These are phyloP conservation scores for Penicillium sp. DNA, from an alignment of 2,329 filamentous ascomycete genomes.

Conservation along the genomic window DNA sequence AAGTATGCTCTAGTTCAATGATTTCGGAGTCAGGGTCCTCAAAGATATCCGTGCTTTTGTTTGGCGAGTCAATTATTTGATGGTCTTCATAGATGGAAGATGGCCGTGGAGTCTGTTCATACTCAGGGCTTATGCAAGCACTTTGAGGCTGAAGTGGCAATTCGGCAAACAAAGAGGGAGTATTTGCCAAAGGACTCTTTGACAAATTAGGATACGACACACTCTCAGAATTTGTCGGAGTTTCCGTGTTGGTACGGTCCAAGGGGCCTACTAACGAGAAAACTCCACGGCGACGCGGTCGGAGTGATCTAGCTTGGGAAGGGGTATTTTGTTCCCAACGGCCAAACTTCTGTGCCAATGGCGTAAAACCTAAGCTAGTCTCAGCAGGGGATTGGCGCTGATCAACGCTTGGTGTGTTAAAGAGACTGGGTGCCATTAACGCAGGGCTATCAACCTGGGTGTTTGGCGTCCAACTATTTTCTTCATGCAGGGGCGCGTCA, in stretches of 20 bases:
- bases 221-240: conserved; percentile 7
- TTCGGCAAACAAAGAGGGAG: conserved; percentile 16
- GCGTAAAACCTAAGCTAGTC: conserved; percentile 59
- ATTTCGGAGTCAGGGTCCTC: conserved; percentile 22
- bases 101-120: conserved; percentile 12
- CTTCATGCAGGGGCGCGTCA: conserved; percentile 8
- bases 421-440: conserved; percentile 9
- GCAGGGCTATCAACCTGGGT: conserved; percentile 15
- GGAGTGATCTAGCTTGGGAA: conserved; percentile 34
- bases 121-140: conserved; percentile 13
- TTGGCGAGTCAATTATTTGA: conserved; percentile 14
- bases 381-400: conserved; percentile 20
- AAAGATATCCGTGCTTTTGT: conserved; percentile 19
- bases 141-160: conserved; percentile 14
- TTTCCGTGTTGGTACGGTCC: conserved; percentile 11
- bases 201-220: conserved; percentile 28
- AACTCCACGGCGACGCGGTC: conserved; percentile 32
- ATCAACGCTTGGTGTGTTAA: conserved; percentile 16
- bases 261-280: conserved; percentile 38
- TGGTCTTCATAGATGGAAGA: conserved; percentile 10
- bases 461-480: conserved; percentile 16
- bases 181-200: conserved; percentile 20
- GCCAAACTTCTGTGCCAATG: conserved; percentile 61
- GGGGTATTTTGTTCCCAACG: conserved; percentile 65
- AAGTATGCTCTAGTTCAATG: not conserved